Conservation (phyloP, 2,329 filamentous ascomycete genomes). For the Penicillium sp. region DNA sequence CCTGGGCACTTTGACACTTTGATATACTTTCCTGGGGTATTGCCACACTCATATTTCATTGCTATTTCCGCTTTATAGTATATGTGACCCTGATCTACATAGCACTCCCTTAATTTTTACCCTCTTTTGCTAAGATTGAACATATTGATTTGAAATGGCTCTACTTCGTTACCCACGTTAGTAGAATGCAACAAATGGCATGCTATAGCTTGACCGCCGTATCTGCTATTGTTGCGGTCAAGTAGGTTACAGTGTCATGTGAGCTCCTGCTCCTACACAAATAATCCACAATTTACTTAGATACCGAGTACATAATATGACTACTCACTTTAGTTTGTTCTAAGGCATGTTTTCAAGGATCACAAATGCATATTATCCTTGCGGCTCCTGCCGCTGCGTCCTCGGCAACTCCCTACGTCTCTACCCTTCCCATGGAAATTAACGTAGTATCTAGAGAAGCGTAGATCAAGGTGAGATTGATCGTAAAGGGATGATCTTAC, state of each 20-base stretch:
- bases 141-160: too few species aligned
- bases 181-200: neutral
- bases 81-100: neutral
- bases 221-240: neutral
- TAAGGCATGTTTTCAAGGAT: neutral
- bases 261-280: neutral
- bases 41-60: neutral
- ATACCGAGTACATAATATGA: too few species aligned
- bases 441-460: neutral
- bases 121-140: neutral
- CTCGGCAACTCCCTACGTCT: neutral
- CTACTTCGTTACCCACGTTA: neutral
- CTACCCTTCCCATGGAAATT: neutral
- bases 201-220: neutral
- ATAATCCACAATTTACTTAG: neutral
- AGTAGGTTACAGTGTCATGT: neutral
- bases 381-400: neutral
- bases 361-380: neutral
- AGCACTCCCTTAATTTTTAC: neutral
- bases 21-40: neutral
- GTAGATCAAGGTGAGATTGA: neutral
- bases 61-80: neutral
- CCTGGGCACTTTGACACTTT: neutral
- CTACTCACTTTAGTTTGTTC: neutral
- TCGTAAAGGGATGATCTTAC: neutral